Base-by-base conservation (phyloP, 2,329 filamentous ascomycete genomes). In the Pseudogymnoascus destructans region DNA sequence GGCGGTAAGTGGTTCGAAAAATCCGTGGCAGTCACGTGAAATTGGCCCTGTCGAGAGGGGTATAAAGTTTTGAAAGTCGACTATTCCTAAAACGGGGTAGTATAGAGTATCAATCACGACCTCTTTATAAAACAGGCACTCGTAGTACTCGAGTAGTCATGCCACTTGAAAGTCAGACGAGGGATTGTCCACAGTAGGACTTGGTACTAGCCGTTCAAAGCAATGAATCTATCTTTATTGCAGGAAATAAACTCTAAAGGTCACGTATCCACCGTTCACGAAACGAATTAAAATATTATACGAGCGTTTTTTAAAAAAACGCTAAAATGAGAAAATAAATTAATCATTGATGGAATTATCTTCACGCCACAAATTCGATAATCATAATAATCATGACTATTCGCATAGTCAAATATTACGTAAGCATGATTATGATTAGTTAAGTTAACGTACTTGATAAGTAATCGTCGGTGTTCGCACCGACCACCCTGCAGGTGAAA, bases 1-100 rank as follows among this genome's bases (percentile, higher is more conserved):
- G 42, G 42, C 42, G 42, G 42, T 49, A 49, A 49, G 42, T 49
- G 42, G 42, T 17, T 46, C n/a, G 23, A 49, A 49, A 49, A 49
- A 49, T n/a, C 42, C n/a, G 21, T 27, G 11, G 6, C 0, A 8
- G 23, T 49, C 42, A 49, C 42, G 42, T 49, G 42, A 49, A 49
- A 15, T 8, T 27, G 42, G 2, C 42, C 21, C 23, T 49, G 42
- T 49, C 3, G 42, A 19, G 42, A 49, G 42, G 42, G 42, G 42
- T 49, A 49, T 49, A 49, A 49, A 49, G 42, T 49, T 49, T 42
- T 23, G 27, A 27, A 49, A 49, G 23, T 15, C 1, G 42, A 5
- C 42, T 27, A 49, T 27, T 49, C 42, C 42, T 49, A 25, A 49
- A 27, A 27, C 4, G n/a, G 42, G 15, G n/a, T 49, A 27, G 42